Percentiles rank a stretch among this genome's conserved stretches.
Evolutionary conservation across 2,329 filamentous ascomycete species (phyloP).

Genomic region (Aspergillus quadricinctus): DNA sequence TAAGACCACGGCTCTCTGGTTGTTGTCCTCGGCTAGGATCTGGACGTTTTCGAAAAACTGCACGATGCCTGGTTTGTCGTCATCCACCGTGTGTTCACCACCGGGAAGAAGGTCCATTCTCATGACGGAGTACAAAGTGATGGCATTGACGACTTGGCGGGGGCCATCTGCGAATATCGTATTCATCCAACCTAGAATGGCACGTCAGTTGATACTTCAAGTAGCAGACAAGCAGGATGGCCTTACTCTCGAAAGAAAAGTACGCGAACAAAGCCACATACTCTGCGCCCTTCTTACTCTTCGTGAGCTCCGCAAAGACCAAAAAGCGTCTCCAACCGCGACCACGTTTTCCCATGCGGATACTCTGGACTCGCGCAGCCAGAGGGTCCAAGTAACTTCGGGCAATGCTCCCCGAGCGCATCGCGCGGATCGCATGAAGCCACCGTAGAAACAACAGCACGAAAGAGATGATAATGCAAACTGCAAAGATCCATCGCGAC

Average conservation of each 20-base stretch:
- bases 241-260: conserved; percentile 65
- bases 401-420: conserved; percentile 78
- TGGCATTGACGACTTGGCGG: conserved; percentile 82
- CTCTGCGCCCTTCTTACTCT: conserved; percentile 84
- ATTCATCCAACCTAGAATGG: conserved; percentile 70
- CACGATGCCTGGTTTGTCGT: conserved; percentile 60
- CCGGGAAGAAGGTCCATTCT: conserved; percentile 65
- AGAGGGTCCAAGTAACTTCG: conserved; percentile 88
- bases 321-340: conserved; percentile 84
- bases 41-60: conserved; percentile 82
- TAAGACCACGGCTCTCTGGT: conserved; percentile 75
- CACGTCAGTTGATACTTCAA: conserved; percentile 15
- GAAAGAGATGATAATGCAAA: conserved; percentile 87
- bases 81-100: conserved; percentile 48
- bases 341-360: conserved; percentile 63
- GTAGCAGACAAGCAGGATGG: neutral
- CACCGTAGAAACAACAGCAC: conserved; percentile 77
- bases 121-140: conserved; percentile 84
- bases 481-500: conserved; percentile 92
- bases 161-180: conserved; percentile 88
- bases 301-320: conserved; percentile 88
- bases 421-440: conserved; percentile 72
- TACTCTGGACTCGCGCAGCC: conserved; percentile 78
- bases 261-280: conserved; percentile 90
- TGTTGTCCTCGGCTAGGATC: conserved; percentile 66